A percentile compares a stretch with the other conserved stretches of the same genome.
Evolutionary conservation across 768 basidiomycete genomes (phyloP).

Genomic region (Pisolithus marmoratus): DNA sequence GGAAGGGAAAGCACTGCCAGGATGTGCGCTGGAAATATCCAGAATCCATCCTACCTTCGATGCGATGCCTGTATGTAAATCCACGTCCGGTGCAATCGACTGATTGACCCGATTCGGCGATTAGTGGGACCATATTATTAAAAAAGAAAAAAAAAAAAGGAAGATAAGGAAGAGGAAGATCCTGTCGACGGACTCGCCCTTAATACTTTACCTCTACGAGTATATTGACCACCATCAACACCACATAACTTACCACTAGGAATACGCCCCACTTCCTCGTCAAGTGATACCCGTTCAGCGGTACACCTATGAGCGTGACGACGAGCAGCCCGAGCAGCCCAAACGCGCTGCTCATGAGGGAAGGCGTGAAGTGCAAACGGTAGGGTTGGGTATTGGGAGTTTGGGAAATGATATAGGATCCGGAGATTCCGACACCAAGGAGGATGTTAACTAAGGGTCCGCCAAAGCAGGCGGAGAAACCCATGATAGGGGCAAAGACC

Average conservation of each 20-base stretch:
- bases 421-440: constrained; percentile 87
- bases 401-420: constrained; percentile 74
- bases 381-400: constrained; percentile 49
- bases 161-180: neutral
- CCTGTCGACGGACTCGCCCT: neutral
- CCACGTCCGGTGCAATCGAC: too few relatives aligned
- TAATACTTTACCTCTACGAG: constrained; percentile 59
- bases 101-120: too few relatives aligned
- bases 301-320: constrained; percentile 77
- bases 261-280: constrained; percentile 78
- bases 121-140: too few relatives aligned
- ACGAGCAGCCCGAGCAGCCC: constrained; percentile 76
- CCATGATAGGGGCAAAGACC: constrained; percentile 90
- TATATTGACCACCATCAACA: constrained; percentile 75
- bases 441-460: constrained; percentile 91
- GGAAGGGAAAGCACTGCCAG: too few relatives aligned
- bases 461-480: constrained; percentile 92
- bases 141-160: neutral
- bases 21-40: too few relatives aligned
- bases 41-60: too few relatives aligned
- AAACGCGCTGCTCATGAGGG: constrained; percentile 76
- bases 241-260: constrained; percentile 66
- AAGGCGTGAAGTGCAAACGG: constrained; percentile 71
- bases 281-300: constrained; percentile 76
- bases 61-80: too few relatives aligned